Base-by-base conservation (phyloP, 179 eudicot species). In the Silene vulgaris region DNA sequence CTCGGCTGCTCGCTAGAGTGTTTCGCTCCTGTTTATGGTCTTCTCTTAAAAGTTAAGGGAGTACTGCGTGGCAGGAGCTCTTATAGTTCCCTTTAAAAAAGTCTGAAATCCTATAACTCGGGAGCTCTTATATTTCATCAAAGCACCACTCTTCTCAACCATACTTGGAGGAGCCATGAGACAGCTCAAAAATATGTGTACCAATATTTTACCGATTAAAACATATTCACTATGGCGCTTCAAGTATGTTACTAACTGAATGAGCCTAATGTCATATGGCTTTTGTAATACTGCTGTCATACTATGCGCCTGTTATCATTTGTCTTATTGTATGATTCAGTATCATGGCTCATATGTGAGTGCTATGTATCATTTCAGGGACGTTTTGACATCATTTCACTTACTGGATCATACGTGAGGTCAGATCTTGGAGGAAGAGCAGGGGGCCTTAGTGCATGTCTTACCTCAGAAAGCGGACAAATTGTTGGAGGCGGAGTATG, bases 401-500 rank as follows among this genome's bases (percentile, higher is more conserved):
- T 91, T 65, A 82, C 87, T 73, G 97, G 97, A 79, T 90, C 97
- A 50, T 91, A 82, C 78, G 81, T 90, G 56, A 87, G 86, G 59
- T 83, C 89, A 23, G 93, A 91, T 73, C 82, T 66, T 45, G 92
- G 97, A 50, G 93, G 89, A 19, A 85, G 86, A 78, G 86, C 88
- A 48, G 97, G 97, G 63, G 97, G 92, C 8, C 80, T 91, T 26
- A 86, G 96, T 80, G 90, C 88, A 16, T 90, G 89, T 74, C 86
- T 91, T 48, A 80, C 85, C 69, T 83, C 83, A 71, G 59, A 82
- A 45, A 84, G 87, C 75, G 95, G 97, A 16, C 90, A 88, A 69
- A 86, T 91, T 37, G 82, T 91, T 70, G 97, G 97, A 45, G 97
- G 97, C 72, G 91, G 90, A 14, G 85, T 91, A 50, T 88, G 90